Evolutionary conservation across 78 protist genomes (phyloP).

Genomic region (Tieghemostelium lacteum): DNA sequence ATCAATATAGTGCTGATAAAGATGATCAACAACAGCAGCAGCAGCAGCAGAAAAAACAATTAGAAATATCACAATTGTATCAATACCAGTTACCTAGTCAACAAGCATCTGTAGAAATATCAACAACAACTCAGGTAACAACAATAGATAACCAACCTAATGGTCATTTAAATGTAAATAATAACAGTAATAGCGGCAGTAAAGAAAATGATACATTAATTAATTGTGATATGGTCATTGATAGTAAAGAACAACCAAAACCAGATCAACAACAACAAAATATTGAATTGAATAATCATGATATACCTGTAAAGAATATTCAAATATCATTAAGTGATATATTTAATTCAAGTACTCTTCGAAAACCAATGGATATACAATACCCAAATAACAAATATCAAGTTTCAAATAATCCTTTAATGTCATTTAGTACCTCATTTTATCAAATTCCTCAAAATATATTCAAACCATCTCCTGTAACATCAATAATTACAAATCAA

Average conservation of each 20-base stretch:
- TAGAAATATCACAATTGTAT: not conserved
- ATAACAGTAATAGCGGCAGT: slow-evolving; percentile 8
- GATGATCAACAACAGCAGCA: not conserved
- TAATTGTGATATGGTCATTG: not conserved
- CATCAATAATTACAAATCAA: not conserved
- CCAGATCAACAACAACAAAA: not conserved
- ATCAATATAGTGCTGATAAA: not conserved
- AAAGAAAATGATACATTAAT: not conserved
- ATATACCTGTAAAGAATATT: not conserved
- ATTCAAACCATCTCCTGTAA: not conserved
- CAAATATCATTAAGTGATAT: not conserved
- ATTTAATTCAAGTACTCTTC: not conserved
- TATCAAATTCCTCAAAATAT: slow-evolving; percentile 24
- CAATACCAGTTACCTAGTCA: slow-evolving; percentile 15
- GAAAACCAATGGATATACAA: not conserved
- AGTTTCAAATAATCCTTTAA: slow-evolving; percentile 5
- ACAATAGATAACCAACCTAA: too few species aligned
- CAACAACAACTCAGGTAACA: too few species aligned
- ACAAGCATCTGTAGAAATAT: not conserved
- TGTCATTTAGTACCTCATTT: slow-evolving; percentile 4
- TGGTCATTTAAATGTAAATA: not conserved
- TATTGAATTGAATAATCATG: not conserved
- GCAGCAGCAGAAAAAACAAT: not conserved
- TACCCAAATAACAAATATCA: slow-evolving; percentile 11
- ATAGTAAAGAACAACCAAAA: not conserved